Base-by-base conservation (phyloP, 2,329 filamentous ascomycete genomes). In the Monilinia fructicola region DNA sequence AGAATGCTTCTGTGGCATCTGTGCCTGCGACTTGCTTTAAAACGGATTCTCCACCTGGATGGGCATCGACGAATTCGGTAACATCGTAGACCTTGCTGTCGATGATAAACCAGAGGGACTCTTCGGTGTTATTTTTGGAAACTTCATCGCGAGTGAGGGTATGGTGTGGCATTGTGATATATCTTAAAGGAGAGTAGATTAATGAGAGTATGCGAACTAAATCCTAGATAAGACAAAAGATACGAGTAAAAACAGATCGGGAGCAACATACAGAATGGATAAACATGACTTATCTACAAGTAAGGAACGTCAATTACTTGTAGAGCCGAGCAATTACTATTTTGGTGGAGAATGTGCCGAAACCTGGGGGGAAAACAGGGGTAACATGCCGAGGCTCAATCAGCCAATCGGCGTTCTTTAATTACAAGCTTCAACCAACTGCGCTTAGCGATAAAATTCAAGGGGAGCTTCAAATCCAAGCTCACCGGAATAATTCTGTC, bases 21-120 rank as follows among this genome's bases (percentile, higher is more conserved):
- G 87, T 84, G 69, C 92, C 92, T 40, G 90, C 92, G 58, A 94
- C 86, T 78, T 96, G 91, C 64, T 85, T 84, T 48, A 96, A 85
- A 31, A 96, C 92, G 54, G 90, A 87, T 74, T 88, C 87, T 74
- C 92, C 72, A 18, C 92, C 92, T 0, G 92, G 92, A 74, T 96
- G 92, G 28, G 90, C 91, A 76, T 95, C 90, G 72, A 92, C 78
- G 78, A 96, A 96, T 71, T 96, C 91, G 68, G 88, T 89, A 16
- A 93, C 84, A 79, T 96, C 91, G 82, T 96, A 96, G 75, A 96
- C 91, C 74, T 88, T 90, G 79, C 90, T 87, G 81, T 96, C 92
- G 78, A 96, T 87, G 75, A 96, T 89, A 79, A 91, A 90, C 89
- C 91, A 93, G n/a, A 74, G 70, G 31, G 72, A 73, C 71, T 93